Evolutionary conservation across 805 yeast genomes (phyloP).

Genomic region (Groenewaldozyma tartarivorans): DNA sequence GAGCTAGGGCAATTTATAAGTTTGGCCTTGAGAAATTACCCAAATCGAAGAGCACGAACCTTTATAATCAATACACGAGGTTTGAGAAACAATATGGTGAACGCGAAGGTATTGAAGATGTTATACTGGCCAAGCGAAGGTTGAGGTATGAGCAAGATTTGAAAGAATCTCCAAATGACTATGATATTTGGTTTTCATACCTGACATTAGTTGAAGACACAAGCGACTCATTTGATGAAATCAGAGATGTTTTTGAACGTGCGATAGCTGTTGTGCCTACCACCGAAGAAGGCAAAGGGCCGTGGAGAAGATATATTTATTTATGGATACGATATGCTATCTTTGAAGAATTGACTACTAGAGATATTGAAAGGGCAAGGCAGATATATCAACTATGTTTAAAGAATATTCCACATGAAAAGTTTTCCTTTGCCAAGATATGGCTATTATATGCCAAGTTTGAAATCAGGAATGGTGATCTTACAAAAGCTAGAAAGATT

Average conservation of each 20-base stretch:
- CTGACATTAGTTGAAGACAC: slow-evolving; percentile 41
- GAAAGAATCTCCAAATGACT: slow-evolving; percentile 38
- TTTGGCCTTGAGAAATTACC: slow-evolving; percentile 41
- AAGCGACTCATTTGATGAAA: slow-evolving; percentile 12
- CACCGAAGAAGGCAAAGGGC: slow-evolving; percentile 25
- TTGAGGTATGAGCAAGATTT: slow-evolving; percentile 44
- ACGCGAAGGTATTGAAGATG: slow-evolving; percentile 41
- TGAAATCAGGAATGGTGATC: slow-evolving; percentile 51
- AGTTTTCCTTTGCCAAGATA: slow-evolving; percentile 57
- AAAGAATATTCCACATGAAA: slow-evolving; percentile 44
- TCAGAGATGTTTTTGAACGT: slow-evolving; percentile 33
- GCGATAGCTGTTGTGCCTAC: slow-evolving; percentile 38
- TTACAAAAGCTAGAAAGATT: slow-evolving; percentile 51
- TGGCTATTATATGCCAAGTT: slow-evolving; percentile 70
- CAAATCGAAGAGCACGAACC: slow-evolving; percentile 26
- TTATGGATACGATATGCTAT: slow-evolving; percentile 61
- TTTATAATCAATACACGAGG: slow-evolving; percentile 38
- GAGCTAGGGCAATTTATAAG: slow-evolving; percentile 50
- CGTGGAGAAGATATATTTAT: slow-evolving; percentile 63
- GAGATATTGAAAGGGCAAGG: slow-evolving; percentile 39
- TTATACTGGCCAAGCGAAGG: slow-evolving; percentile 45
- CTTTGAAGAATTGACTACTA: slow-evolving; percentile 44
- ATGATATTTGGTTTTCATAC: slow-evolving; percentile 79
- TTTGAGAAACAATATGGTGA: slow-evolving; percentile 63
- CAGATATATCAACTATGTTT: slow-evolving; percentile 42